These are phyloP conservation scores for Suillus spraguei DNA, from an alignment of 768 basidiomycete species.

Conservation along the genomic window DNA sequence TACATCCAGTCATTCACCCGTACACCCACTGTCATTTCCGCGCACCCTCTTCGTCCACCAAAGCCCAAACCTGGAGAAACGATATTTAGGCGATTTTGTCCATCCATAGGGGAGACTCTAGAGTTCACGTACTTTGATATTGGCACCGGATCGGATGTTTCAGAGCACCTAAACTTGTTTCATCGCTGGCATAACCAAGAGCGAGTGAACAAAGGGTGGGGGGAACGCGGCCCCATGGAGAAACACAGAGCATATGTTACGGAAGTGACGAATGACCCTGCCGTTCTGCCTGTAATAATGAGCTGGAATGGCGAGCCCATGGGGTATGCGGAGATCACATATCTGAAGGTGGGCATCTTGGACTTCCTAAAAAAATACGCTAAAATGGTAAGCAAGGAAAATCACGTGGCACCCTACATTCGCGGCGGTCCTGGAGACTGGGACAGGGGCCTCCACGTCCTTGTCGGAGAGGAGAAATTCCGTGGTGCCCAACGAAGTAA, in stretches of 20 bases:
- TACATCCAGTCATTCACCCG: conserved; percentile 44
- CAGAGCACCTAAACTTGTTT: conserved; percentile 44
- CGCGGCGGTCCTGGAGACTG: conserved; percentile 31
- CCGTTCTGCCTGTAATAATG: conserved; percentile 43
- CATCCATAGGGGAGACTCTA: conserved; percentile 36
- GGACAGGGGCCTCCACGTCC: conserved; percentile 44
- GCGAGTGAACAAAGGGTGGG: conserved; percentile 49
- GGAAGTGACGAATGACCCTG: conserved; percentile 38
- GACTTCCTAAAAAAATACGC: not conserved
- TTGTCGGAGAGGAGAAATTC: conserved; percentile 50
- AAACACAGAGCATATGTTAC: conserved; percentile 45
- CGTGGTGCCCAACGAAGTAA: conserved; percentile 44
- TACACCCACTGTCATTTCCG: conserved; percentile 47
- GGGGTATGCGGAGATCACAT: conserved; percentile 50
- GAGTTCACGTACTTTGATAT: conserved; percentile 33
- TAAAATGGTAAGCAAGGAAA: conserved; percentile 17
- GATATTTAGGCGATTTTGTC: conserved; percentile 40
- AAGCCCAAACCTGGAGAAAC: conserved; percentile 45
- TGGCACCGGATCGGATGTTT: conserved; percentile 14
- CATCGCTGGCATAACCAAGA: conserved; percentile 52
- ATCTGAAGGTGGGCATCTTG: conserved; percentile 43
- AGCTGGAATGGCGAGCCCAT: conserved; percentile 46
- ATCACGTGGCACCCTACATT: conserved; percentile 28
- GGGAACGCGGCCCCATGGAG: conserved; percentile 45
- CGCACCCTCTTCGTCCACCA: conserved; percentile 52